A percentile compares a stretch with the other conserved stretches of the same genome.
Conservation (phyloP, 2,329 filamentous ascomycete species). For the Pseudogymnoascus destructans region DNA sequence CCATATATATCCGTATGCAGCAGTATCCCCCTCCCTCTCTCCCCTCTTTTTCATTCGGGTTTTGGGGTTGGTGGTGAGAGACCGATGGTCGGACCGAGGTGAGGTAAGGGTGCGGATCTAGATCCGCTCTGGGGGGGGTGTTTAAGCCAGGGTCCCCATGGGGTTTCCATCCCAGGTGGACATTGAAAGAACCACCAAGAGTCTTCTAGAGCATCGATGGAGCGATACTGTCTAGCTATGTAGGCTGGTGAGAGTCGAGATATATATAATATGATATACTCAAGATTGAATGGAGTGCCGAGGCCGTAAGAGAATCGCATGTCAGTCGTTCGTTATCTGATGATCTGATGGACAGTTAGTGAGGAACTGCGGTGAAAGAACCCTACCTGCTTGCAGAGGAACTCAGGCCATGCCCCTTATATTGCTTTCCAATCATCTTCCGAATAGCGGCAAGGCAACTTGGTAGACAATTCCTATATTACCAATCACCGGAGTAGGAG, state of each 20-base stretch:
- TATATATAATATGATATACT: background rate
- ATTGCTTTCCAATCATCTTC: background rate
- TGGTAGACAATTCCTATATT: background rate
- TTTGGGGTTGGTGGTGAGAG: background rate
- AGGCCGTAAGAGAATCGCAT: background rate
- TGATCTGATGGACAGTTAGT: background rate
- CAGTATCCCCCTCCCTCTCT: background rate
- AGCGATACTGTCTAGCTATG: background rate
- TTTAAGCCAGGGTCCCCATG: background rate
- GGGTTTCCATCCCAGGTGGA: background rate
- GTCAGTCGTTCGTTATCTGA: background rate
- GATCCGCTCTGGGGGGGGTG: background rate
- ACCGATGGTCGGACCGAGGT: constrained; percentile 1
- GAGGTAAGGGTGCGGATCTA: background rate
- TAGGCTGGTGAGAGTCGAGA: background rate
- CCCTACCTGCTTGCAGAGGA: background rate
- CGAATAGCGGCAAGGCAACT: background rate
- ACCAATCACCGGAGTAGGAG: background rate
- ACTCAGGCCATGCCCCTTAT: background rate
- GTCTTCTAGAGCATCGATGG: background rate
- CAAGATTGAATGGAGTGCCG: background rate
- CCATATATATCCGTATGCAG: background rate
- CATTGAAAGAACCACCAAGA: background rate
- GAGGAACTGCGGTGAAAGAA: background rate
- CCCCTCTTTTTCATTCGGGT: background rate